Conservation (phyloP, 768 basidiomycete genomes). For the Trametes elegans region DNA sequence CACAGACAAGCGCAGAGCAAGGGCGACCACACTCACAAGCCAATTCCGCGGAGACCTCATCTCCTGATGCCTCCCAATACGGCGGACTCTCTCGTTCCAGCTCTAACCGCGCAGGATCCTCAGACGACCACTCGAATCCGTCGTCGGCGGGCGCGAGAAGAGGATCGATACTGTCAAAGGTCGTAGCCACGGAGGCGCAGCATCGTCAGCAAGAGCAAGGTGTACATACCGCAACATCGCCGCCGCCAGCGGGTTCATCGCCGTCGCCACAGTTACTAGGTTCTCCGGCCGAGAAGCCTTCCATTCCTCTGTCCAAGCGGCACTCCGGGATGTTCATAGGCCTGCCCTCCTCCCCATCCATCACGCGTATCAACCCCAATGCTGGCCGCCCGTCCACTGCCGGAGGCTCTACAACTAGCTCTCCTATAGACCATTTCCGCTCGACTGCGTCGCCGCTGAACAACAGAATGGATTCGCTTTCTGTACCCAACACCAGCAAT, state of each 20-base stretch:
- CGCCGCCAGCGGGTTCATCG: neutral
- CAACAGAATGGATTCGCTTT: slow-evolving; percentile 19
- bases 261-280: slow-evolving; percentile 11
- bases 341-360: slow-evolving; percentile 20
- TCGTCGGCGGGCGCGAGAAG: slow-evolving; percentile 11
- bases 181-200: slow-evolving; percentile 10
- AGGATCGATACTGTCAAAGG: slow-evolving; percentile 5
- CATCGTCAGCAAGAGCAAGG: slow-evolving; percentile 17
- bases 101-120: slow-evolving; percentile 13
- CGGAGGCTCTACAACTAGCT: slow-evolving; percentile 14
- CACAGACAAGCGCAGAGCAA: slow-evolving; percentile 2
- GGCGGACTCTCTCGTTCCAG: slow-evolving; percentile 13
- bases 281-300: slow-evolving; percentile 15
- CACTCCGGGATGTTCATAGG: slow-evolving; percentile 21
- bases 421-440: slow-evolving; percentile 19
- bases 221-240: slow-evolving; percentile 3
- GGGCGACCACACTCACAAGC: slow-evolving; percentile 11
- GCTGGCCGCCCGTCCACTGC: slow-evolving; percentile 16
- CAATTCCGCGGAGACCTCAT: slow-evolving; percentile 11
- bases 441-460: slow-evolving; percentile 18
- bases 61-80: slow-evolving; percentile 14
- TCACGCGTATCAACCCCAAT: slow-evolving; percentile 7
- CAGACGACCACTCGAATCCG: slow-evolving; percentile 11
- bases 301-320: slow-evolving; percentile 18
- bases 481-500: slow-evolving; percentile 14